These are phyloP conservation scores for Xerocomellus dryophilus DNA, from an alignment of 768 basidiomycete species.

Conservation along the genomic window DNA sequence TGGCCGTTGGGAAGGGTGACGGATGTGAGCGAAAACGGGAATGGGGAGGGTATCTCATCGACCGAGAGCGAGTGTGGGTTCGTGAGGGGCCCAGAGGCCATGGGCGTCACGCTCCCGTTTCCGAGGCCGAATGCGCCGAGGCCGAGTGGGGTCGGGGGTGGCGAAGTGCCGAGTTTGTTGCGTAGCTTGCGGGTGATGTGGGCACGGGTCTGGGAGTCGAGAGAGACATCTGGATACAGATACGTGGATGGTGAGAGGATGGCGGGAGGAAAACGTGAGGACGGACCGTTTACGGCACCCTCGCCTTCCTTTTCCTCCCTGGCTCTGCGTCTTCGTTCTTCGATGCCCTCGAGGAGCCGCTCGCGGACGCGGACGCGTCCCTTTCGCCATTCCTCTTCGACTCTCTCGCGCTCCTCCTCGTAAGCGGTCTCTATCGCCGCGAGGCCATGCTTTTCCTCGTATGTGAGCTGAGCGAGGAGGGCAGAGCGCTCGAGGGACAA, in stretches of 20 bases:
- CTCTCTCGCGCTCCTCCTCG: conserved; percentile 72
- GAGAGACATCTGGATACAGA: conserved; percentile 55
- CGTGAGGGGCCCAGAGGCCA: conserved; percentile 65
- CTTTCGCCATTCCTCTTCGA: conserved; percentile 79
- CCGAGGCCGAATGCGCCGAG: conserved; percentile 33
- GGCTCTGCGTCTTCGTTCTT: conserved; percentile 73
- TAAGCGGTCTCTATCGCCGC: conserved; percentile 68
- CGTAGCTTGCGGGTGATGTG: conserved; percentile 83
- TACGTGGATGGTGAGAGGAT: not conserved
- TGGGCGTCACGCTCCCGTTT: conserved; percentile 48
- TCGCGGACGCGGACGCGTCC: conserved; percentile 76
- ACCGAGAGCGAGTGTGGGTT: conserved; percentile 85
- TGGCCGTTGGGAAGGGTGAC: conserved; percentile 41
- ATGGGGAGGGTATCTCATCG: conserved; percentile 84
- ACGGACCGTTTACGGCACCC: conserved; percentile 66
- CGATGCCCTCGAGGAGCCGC: conserved; percentile 77
- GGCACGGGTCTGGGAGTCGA: conserved; percentile 73
- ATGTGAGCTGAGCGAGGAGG: conserved; percentile 58
- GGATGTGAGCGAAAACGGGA: conserved; percentile 69
- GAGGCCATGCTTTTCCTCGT: conserved; percentile 66
- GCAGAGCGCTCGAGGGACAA: conserved; percentile 76
- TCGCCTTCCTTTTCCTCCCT: conserved; percentile 89
- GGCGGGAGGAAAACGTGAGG: not conserved
- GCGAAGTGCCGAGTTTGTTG: conserved; percentile 75
- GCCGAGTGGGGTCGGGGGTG: conserved; percentile 69